Evolutionary conservation across 768 basidiomycete genomes (phyloP).

Genomic region (Lyophyllum shimeji): DNA sequence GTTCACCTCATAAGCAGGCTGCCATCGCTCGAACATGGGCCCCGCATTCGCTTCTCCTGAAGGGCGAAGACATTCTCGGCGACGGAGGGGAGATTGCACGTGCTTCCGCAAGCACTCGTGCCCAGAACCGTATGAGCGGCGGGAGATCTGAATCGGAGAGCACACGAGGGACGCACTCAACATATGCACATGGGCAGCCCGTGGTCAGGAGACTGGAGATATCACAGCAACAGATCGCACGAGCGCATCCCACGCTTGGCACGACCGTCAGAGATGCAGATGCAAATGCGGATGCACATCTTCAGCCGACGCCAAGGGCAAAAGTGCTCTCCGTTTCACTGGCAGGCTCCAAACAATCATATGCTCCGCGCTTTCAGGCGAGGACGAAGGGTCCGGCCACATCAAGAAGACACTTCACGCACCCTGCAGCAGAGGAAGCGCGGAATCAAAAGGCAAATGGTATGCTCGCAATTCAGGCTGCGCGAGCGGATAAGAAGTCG

Average conservation of each 20-base stretch:
- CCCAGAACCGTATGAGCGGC: not conserved
- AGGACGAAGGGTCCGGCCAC: not conserved
- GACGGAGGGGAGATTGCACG: too few relatives aligned
- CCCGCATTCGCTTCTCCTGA: not conserved
- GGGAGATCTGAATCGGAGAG: not conserved
- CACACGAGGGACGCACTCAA: not conserved
- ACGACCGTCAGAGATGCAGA: too few relatives aligned
- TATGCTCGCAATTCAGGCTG: not conserved
- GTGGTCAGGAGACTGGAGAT: not conserved
- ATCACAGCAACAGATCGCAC: slow-evolving; percentile 5
- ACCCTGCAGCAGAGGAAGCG: not conserved
- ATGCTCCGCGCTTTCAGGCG: not conserved
- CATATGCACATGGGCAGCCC: not conserved
- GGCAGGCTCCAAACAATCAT: not conserved
- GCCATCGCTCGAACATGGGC: not conserved
- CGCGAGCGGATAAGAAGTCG: too few relatives aligned
- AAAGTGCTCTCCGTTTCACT: not conserved
- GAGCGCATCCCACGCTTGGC: not conserved
- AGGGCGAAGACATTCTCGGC: not conserved
- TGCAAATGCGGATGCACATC: not conserved
- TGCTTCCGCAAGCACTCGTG: not conserved
- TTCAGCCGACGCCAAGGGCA: not conserved
- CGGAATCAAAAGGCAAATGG: not conserved
- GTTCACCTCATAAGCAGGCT: not conserved
- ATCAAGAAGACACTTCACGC: not conserved